Evolutionary conservation across 1,139 yeast species (phyloP), one percentile per base, ranked within the genome.

Genomic region (Yamadazyma oceani): DNA sequence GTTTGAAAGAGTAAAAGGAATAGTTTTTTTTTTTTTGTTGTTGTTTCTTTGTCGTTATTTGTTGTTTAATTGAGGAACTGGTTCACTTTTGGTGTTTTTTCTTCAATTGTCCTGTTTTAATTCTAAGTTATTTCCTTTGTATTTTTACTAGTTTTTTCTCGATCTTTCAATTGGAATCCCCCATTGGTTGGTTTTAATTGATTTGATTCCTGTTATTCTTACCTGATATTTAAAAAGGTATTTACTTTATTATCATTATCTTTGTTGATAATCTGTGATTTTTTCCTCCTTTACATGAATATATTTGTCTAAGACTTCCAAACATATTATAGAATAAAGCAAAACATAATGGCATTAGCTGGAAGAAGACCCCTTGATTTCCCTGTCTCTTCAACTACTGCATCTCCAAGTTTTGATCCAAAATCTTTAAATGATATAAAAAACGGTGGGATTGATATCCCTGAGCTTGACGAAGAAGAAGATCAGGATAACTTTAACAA

Each of bases 311-410:
- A 27, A 27, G 21, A n/a, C n/a, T n/a, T n/a, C n/a, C n/a, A n/a
- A n/a, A n/a, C n/a, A n/a, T n/a, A n/a, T n/a, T n/a, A n/a, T n/a
- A n/a, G n/a, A n/a, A n/a, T n/a, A n/a, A n/a, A n/a, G n/a, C n/a
- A n/a, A n/a, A n/a, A n/a, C 8, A 27, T n/a, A 35, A 75, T 75
- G 80, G 80, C 80, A 41, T 66, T 75, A 62, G 78, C 80, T 49
- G 78, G 74, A 52, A 73, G 78, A 73, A 71, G 79, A 69, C 79
- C 80, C 33, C 66, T 73, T 44, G 75, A 72, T 35, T 58, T 70
- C 43, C 65, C 73, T 26, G 65, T 66, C 34, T 48, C 62, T 39
- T 58, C 70, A 15, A 64, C 70, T 13, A 62, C 74, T 22, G 41
- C 39, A 13, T 67, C 76, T 4, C 78, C 79, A 10, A 61, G 75